Evolutionary conservation across 23 red algal genomes (phyloP).

Genomic region (Gracilaria domingensis): DNA sequence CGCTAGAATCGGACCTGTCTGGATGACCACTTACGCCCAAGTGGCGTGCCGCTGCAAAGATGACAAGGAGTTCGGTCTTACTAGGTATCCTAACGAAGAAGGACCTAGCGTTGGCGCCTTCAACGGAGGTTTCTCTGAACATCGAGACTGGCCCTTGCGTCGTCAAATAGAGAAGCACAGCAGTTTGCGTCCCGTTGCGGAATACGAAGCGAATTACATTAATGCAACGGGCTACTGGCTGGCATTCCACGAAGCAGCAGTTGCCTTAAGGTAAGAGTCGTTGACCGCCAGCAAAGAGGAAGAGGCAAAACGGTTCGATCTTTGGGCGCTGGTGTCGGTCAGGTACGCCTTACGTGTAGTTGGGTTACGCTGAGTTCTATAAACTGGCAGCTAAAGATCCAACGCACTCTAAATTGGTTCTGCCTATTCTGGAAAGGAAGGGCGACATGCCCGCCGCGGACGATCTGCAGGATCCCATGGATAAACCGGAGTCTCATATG

Average conservation of each 20-base stretch:
- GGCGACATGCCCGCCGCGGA: not conserved
- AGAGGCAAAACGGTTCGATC: not conserved
- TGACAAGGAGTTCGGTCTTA: not conserved
- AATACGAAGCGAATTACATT: slow-evolving; percentile 17
- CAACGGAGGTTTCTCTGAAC: not conserved
- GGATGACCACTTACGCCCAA: not conserved
- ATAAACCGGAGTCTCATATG: not conserved
- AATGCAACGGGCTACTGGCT: slow-evolving; percentile 7
- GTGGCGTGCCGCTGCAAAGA: not conserved
- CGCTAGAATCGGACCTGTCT: not conserved
- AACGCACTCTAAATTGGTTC: not conserved
- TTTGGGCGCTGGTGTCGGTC: not conserved
- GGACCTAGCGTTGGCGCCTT: not conserved
- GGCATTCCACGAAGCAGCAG: not conserved
- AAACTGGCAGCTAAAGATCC: not conserved
- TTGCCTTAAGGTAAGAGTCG: not conserved
- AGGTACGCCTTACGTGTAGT: not conserved
- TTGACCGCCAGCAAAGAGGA: not conserved
- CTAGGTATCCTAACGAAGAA: not conserved
- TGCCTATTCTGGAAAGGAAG: not conserved
- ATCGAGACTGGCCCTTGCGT: not conserved
- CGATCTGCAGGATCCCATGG: not conserved
- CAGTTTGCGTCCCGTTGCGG: not conserved
- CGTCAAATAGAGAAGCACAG: not conserved
- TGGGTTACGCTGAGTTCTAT: slow-evolving; percentile 7